Conservation (phyloP, 2,329 filamentous ascomycete genomes). For the Amauroascus verrucosus region DNA sequence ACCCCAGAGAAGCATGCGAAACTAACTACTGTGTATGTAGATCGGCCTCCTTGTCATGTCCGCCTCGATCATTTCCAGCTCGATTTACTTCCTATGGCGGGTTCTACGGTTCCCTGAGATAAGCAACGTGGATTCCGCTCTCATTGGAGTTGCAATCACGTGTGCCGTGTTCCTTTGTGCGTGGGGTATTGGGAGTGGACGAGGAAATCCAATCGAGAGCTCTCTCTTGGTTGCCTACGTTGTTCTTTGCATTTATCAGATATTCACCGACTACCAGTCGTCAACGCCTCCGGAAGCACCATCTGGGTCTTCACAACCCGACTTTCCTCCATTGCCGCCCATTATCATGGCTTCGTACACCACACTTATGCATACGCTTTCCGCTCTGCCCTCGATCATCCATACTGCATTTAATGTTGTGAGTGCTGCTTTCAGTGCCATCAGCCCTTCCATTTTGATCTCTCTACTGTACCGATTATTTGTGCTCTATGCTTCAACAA, state of each 20-base stretch:
- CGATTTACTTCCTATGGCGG: constrained; percentile 92
- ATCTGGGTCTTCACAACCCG: constrained; percentile 50
- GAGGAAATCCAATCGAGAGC: constrained; percentile 90
- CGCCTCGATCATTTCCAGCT: constrained; percentile 82
- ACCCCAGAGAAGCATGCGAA: background rate
- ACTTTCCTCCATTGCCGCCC: constrained; percentile 90
- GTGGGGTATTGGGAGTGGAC: constrained; percentile 86
- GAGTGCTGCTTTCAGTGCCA: constrained; percentile 84
- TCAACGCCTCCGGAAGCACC: constrained; percentile 52
- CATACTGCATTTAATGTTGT: constrained; percentile 78
- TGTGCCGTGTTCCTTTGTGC: constrained; percentile 85
- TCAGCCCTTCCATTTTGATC: constrained; percentile 91
- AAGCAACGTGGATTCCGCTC: constrained; percentile 78
- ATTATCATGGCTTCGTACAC: constrained; percentile 98
- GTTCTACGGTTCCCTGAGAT: constrained; percentile 90
- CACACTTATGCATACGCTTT: constrained; percentile 73
- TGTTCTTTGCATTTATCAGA: constrained; percentile 97
- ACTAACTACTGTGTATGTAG: constrained; percentile 37
- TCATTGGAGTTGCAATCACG: constrained; percentile 87
- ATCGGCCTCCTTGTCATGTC: constrained; percentile 81
- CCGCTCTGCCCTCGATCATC: constrained; percentile 70
- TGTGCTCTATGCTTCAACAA: constrained; percentile 88
- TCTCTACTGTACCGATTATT: constrained; percentile 87
- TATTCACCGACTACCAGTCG: constrained; percentile 95
- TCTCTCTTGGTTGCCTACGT: constrained; percentile 93